Conservation (phyloP, 1,139 yeast genomes). For the Geotrichum klebahnii region DNA sequence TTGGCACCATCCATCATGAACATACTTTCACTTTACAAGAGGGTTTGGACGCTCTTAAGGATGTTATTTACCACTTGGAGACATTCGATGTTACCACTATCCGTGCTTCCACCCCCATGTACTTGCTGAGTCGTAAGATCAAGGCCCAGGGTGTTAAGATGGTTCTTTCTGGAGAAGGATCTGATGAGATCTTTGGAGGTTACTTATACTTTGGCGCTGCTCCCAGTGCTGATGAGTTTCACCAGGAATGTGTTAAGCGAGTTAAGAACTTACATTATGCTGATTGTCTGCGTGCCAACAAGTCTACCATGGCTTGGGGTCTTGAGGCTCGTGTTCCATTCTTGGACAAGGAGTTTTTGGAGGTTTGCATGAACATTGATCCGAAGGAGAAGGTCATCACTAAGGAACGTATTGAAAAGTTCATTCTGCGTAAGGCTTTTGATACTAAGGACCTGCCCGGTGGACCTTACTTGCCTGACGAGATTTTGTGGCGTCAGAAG, state of each 20-base stretch:
- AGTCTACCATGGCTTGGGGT: conserved; percentile 99
- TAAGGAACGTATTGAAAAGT: conserved; percentile 80
- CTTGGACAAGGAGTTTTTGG: conserved; percentile 89
- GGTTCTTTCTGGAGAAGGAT: conserved; percentile 98
- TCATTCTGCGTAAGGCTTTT: conserved; percentile 93
- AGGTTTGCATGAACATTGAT: conserved; percentile 88
- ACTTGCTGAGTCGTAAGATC: conserved; percentile 88
- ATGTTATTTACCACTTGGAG: conserved; percentile 92
- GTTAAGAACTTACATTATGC: conserved; percentile 96
- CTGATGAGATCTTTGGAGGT: conserved; percentile 98
- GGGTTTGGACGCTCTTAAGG: conserved; percentile 91
- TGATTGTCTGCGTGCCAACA: conserved; percentile 97
- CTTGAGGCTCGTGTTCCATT: conserved; percentile 99
- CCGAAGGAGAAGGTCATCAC: conserved; percentile 87
- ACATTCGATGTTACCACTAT: conserved; percentile 98
- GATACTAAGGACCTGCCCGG: conserved; percentile 76
- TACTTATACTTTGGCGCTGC: conserved; percentile 96
- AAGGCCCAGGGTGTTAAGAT: conserved; percentile 99
- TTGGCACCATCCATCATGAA: conserved; percentile 95
- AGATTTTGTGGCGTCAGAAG: conserved; percentile 98
- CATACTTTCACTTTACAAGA: conserved; percentile 95
- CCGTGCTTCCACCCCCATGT: conserved; percentile 99
- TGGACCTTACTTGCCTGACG: conserved; percentile 88
- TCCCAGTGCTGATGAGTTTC: conserved; percentile 88
- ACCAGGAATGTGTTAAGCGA: conserved; percentile 88